Conservation (phyloP, 1,284 basidiomycete species). For the Taiwanofungus camphoratus region DNA sequence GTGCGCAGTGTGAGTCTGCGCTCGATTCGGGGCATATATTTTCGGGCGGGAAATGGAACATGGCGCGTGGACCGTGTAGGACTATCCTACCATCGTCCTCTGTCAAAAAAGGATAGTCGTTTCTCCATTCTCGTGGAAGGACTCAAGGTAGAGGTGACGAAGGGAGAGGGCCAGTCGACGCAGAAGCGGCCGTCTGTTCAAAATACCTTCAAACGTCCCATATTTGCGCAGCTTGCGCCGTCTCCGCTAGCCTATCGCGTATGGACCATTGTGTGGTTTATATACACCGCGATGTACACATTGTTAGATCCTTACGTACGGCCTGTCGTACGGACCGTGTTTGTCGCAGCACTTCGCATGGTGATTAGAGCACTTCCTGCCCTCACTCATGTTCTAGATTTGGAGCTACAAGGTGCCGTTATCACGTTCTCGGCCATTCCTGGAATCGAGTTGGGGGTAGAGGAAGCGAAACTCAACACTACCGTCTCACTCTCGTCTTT, state of each 20-base stretch:
- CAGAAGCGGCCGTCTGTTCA: conserved; percentile 2
- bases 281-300: conserved; percentile 31
- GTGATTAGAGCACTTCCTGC: conserved; percentile 58
- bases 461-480: conserved; percentile 47
- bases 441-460: conserved; percentile 43
- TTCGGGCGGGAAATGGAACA: conserved; percentile 46
- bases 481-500: conserved; percentile 49
- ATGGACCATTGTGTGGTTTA: conserved; percentile 37
- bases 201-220: conserved; percentile 3
- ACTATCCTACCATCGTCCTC: conserved; percentile 46
- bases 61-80: conserved; percentile 63
- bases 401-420: conserved; percentile 53
- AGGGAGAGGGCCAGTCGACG: conserved; percentile 11
- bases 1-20: conserved; percentile 67
- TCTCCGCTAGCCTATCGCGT: conserved; percentile 47
- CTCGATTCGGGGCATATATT: conserved; percentile 70
- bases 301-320: conserved; percentile 53
- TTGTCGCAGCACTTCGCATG: conserved; percentile 49
- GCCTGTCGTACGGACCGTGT: conserved; percentile 50
- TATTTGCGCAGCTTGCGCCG: conserved; percentile 24
- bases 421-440: conserved; percentile 46
- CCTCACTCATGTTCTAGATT: conserved; percentile 57
- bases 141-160: conserved; percentile 48
- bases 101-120: conserved; percentile 40
- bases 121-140: conserved; percentile 59